A percentile compares a stretch with the other conserved stretches of the same genome.
phyloP scores from a whole-genome alignment of 305 asterid genomes.

The Striga hermonthica region DNA sequence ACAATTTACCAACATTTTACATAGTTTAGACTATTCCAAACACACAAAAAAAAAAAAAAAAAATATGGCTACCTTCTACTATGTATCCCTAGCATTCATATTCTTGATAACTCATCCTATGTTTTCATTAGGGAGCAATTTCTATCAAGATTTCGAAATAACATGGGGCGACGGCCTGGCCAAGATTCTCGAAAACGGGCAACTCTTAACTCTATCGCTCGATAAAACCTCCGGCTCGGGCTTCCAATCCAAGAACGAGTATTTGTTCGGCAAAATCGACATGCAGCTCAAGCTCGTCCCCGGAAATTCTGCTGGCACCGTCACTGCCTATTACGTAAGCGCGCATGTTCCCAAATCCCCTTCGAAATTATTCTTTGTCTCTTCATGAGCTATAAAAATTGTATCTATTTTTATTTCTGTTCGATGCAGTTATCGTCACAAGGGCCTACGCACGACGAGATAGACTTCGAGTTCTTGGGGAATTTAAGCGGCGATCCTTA shows the following conservation, averaged over 20 bases:
- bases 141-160: slow-evolving; percentile 41
- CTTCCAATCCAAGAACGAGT: slow-evolving; percentile 49
- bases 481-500: slow-evolving; percentile 64
- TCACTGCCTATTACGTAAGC: slow-evolving; percentile 47
- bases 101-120: not conserved
- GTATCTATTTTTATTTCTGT: not conserved
- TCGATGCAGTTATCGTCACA: slow-evolving; percentile 49
- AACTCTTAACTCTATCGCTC: slow-evolving; percentile 44
- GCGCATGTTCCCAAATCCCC: not conserved
- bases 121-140: slow-evolving; percentile 18
- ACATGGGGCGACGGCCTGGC: slow-evolving; percentile 48
- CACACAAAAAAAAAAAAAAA: no score
- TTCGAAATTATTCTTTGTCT: not conserved
- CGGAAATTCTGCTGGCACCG: slow-evolving; percentile 60
- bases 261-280: slow-evolving; percentile 44
- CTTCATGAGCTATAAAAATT: not conserved
- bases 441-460: slow-evolving; percentile 56
- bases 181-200: slow-evolving; percentile 29
- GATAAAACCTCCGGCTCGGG: slow-evolving; percentile 50
- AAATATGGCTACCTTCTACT: no score
- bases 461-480: slow-evolving; percentile 76
- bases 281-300: slow-evolving; percentile 55
- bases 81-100: not conserved
- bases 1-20: no score
- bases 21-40: no score